A percentile compares a stretch with the other conserved stretches of the same genome.
Evolutionary conservation across 805 yeast genomes (phyloP).

Genomic region (Cyberlindnera euphorbiiphila): DNA sequence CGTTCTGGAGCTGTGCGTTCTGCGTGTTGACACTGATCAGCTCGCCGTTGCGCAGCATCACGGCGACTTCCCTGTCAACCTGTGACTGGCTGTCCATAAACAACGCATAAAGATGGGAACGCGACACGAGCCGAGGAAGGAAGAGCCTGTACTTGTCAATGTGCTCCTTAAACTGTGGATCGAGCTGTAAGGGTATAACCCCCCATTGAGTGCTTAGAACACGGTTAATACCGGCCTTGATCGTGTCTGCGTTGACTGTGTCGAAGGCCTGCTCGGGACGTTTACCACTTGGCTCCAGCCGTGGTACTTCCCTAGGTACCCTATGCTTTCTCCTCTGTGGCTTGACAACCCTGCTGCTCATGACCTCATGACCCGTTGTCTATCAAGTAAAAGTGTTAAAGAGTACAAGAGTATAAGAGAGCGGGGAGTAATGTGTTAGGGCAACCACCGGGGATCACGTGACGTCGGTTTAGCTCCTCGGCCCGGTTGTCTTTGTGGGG

Average conservation of each 20-base stretch:
- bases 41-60: constrained; percentile 33
- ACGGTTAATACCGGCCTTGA: constrained; percentile 7
- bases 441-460: too few species aligned
- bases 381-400: too few species aligned
- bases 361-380: too few species aligned
- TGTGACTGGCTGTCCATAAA: constrained; percentile 44
- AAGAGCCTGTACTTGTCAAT: constrained; percentile 15
- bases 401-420: too few species aligned
- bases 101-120: constrained; percentile 44
- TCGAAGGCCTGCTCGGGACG: constrained; percentile 4
- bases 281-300: constrained; percentile 1
- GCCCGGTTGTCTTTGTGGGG: too few species aligned
- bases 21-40: constrained; percentile 32
- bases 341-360: too few species aligned
- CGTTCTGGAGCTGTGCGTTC: constrained; percentile 34
- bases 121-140: constrained; percentile 17
- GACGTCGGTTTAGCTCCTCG: too few species aligned
- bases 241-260: neutral
- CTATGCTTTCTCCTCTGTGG: constrained; percentile 1
- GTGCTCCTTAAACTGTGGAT: constrained; percentile 17
- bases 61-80: constrained; percentile 44
- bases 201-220: constrained; percentile 19
- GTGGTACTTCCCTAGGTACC: constrained; percentile 9
- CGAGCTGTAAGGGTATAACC: constrained; percentile 13
- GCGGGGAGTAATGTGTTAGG: too few species aligned